phyloP scores from a whole-genome alignment of 2,329 filamentous ascomycete species.

The Diplodia seriata region DNA sequence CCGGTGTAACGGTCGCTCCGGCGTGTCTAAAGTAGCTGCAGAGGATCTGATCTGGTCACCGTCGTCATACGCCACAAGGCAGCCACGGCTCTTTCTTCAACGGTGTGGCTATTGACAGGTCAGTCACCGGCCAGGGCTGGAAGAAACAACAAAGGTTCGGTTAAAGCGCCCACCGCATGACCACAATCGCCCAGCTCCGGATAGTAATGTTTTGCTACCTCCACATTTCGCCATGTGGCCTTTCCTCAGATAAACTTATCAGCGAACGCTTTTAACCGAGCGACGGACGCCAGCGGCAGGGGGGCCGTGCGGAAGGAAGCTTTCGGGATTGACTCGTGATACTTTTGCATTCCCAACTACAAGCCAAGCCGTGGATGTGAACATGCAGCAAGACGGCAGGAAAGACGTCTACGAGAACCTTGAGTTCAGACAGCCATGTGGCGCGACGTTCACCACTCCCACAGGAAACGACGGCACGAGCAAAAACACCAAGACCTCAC shows the following conservation, averaged over 20 bases:
- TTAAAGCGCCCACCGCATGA: not conserved
- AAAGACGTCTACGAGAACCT: too few species aligned
- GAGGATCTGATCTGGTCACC: not conserved
- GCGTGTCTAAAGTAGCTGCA: not conserved
- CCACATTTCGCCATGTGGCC: not conserved
- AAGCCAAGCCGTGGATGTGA: too few species aligned
- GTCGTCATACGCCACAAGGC: not conserved
- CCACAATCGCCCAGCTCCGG: not conserved
- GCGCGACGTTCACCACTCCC: too few species aligned
- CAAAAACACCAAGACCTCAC: too few species aligned
- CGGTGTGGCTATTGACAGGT: not conserved
- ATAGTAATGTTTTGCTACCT: not conserved
- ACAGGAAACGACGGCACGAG: too few species aligned
- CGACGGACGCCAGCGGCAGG: not conserved
- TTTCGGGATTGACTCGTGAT: not conserved
- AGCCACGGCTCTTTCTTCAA: not conserved
- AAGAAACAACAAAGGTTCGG: not conserved
- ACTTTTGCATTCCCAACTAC: too few species aligned
- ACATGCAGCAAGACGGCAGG: too few species aligned
- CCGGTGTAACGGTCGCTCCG: not conserved
- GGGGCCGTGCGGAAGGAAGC: not conserved
- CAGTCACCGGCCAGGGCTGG: too few species aligned
- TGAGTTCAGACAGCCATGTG: too few species aligned
- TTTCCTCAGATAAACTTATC: constrained; percentile 1
- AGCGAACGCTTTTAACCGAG: not conserved